Base-by-base conservation (phyloP, 73 alveolate species). In the Uronychia binucleata region DNA sequence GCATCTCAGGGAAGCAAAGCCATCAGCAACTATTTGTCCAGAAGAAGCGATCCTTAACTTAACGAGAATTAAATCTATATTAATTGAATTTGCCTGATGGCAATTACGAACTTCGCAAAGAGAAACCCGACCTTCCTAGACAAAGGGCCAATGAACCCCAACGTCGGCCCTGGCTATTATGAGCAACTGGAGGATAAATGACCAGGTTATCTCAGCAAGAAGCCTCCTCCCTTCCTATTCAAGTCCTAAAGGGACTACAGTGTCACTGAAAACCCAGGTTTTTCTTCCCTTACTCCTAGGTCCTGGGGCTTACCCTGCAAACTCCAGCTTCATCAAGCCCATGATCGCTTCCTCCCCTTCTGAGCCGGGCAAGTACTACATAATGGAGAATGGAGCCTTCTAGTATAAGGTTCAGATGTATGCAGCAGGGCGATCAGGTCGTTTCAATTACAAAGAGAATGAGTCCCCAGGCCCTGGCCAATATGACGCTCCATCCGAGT, bases 401-500 rank as follows among this genome's bases (percentile, higher is more conserved):
- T 46, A 46, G 67, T 19, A 46, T 46, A 46, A 46, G 67, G 19
- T 46, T 5, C 67, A 46, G 67, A 46, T 46, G 67, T 46, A 46
- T 19, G 67, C 67, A 46, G 67, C 67, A 11, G 19, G 19, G 5
- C 67, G 19, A 19, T 11, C 5, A 46, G 5, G n/a, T 46, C 67
- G 67, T 5, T 46, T 46, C 19, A 19, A 46, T 5, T 46, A 46
- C 19, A 46, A 46, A 19, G 67, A 46, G 5, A 11, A 5, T 46
- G 67, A 46, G 67, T 46, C 67, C 67, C 67, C 67, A 46, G 67
- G 67, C 5, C 67, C 67, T 46, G 67, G 67, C 5, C 67, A 46
- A 19, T 46, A 46, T 19, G 19, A 46, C 67, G 67, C 67, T 11
- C 5, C 19, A 19, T 46, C 67, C 19, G 67, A 46, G 19, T n/a